Percentiles rank a stretch among this genome's conserved stretches.
phyloP scores from a whole-genome alignment of 257 asterid species.

The Nicotiana tomentosiformis region DNA sequence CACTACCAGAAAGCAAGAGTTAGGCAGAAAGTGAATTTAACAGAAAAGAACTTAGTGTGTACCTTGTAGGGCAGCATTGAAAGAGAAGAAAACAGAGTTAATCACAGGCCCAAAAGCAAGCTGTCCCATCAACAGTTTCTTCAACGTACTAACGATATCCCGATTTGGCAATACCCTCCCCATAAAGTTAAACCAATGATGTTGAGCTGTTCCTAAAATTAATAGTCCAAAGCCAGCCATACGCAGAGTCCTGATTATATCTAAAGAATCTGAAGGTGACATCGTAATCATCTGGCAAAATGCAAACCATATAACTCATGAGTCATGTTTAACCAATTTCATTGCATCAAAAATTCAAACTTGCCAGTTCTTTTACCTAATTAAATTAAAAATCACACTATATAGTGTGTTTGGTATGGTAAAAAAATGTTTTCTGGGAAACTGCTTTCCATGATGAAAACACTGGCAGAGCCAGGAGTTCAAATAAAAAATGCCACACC shows the following conservation, averaged over 20 bases:
- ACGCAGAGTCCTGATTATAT: constrained; percentile 57
- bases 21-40: not conserved
- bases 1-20: not conserved
- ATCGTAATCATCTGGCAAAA: constrained; percentile 54
- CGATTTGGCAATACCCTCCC: constrained; percentile 58
- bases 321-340: not conserved
- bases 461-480: not conserved
- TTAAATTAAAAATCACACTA: not conserved
- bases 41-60: not conserved
- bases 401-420: not conserved
- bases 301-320: constrained; percentile 1
- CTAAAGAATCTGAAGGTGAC: constrained; percentile 49
- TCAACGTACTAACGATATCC: constrained; percentile 57
- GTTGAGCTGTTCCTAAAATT: constrained; percentile 73
- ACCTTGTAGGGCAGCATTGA: constrained; percentile 89
- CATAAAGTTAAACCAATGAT: constrained; percentile 68
- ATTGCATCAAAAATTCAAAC: not conserved
- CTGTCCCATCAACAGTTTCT: constrained; percentile 80
- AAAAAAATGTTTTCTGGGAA: not conserved
- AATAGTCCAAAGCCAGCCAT: constrained; percentile 78
- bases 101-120: constrained; percentile 55
- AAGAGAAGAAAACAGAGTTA: constrained; percentile 62
- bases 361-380: not conserved
- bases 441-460: not conserved
- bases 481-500: no score